Percentiles rank a stretch among this genome's conserved stretches.
Evolutionary conservation across 129 eudicot genomes (phyloP).

Genomic region (Centrapalus pauciflorus): DNA sequence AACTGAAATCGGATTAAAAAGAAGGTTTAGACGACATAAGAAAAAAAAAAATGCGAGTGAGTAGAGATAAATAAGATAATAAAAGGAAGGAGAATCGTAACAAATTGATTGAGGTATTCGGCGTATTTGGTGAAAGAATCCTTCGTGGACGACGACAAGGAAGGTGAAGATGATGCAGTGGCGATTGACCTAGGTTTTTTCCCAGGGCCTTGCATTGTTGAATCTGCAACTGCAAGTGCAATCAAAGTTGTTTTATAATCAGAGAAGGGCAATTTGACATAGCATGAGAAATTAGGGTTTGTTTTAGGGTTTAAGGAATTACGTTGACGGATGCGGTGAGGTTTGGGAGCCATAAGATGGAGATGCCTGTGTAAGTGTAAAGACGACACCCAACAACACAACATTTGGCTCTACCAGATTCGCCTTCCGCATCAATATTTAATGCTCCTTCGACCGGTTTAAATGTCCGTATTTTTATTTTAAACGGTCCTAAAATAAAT

Average conservation of each 20-base stretch:
- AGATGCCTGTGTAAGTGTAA: slow-evolving; percentile 14
- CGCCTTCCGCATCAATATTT: too few relatives aligned
- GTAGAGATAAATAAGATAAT: too few relatives aligned
- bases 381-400: slow-evolving; percentile 19
- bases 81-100: slow-evolving; percentile 16
- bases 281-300: slow-evolving; percentile 2
- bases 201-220: slow-evolving; percentile 27
- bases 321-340: slow-evolving; percentile 60
- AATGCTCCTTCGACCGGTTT: too few relatives aligned
- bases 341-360: slow-evolving; percentile 62
- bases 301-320: slow-evolving; percentile 21
- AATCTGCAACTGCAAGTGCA: slow-evolving; percentile 63
- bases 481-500: too few relatives aligned
- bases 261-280: neutral
- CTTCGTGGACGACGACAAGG: slow-evolving; percentile 41
- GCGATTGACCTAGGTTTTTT: slow-evolving; percentile 61
- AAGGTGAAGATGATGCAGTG: slow-evolving; percentile 16
- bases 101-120: slow-evolving; percentile 71
- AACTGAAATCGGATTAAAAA: neutral
- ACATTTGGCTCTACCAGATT: slow-evolving; percentile 36
- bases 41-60: neutral
- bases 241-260: neutral
- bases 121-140: slow-evolving; percentile 64
- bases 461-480: too few relatives aligned
- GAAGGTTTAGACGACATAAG: neutral